A percentile compares a stretch with the other conserved stretches of the same genome.
Conservation (phyloP, 345 rosid species). For the Alliaria petiolata region DNA sequence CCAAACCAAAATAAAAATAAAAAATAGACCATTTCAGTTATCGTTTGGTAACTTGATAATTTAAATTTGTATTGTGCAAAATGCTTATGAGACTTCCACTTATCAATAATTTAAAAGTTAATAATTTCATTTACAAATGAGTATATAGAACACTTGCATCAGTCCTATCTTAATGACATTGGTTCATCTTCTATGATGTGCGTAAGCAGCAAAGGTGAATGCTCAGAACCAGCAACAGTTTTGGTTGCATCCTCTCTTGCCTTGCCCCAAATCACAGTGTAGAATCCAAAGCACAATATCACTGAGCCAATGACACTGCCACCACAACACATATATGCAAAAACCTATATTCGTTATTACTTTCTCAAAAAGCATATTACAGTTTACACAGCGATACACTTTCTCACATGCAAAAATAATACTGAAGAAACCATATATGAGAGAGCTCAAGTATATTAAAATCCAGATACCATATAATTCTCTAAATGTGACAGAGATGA, state of each 20-base stretch:
- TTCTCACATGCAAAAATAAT: no score
- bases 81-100: background rate
- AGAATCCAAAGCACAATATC: slow-evolving; percentile 22
- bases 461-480: background rate
- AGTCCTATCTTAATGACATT: background rate
- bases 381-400: background rate
- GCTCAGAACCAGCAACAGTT: background rate
- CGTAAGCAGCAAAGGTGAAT: background rate
- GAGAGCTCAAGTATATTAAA: background rate
- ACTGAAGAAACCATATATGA: background rate
- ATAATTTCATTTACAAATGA: no score
- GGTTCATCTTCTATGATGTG: background rate
- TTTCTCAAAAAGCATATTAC: background rate
- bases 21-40: no score
- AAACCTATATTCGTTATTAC: background rate
- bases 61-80: background rate
- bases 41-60: no score
- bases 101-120: no score
- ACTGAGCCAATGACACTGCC: slow-evolving; percentile 20
- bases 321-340: background rate
- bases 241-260: slow-evolving; percentile 28
- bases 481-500: background rate
- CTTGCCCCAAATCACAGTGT: slow-evolving; percentile 28
- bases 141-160: background rate
- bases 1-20: no score